Base-by-base conservation (phyloP, 1,284 basidiomycete genomes). In the Austroboletus niveus region DNA sequence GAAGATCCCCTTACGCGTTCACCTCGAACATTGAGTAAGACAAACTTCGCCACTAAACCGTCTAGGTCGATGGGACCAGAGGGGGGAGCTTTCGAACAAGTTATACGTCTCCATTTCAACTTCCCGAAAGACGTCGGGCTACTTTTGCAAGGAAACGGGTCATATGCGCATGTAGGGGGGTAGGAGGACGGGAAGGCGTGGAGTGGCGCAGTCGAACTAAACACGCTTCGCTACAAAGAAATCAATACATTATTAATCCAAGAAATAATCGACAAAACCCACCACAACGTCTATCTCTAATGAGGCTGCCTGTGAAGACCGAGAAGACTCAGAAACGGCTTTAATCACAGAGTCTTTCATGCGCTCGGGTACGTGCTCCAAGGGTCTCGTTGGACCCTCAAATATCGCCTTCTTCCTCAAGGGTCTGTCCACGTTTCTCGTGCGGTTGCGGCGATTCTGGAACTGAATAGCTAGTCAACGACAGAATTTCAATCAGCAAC, bases 401-500 rank as follows among this genome's bases (percentile, higher is more conserved):
- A 6, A 20, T 3, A 14, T 10, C 1, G 41, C n/a, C 6, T 46
- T 60, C 30, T 47, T 62, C 17, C 7, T 42, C 35, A 57, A 5
- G 0, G 1, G 0, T 42, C 42, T 50, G 0, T 39, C 47, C 11
- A 48, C 55, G 8, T 38, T 62, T 32, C 49, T 65, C 5, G 36
- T 60, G 5, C 60, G 59, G 39, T 42, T 65, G 4, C 59, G 63
- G 3, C 61, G 60, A 11, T 62, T 64, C 39, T 62, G 60, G 6
- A 62, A 62, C 60, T 61, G 5, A 0, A 10, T 3, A 34, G 8
- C 22, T 24, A 0, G 22, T 24, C 22, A 24, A 24, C 5, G 22
- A 24, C 22, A 24, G 22, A 24, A 24, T 24, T 24, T 24, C 22
- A 24, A 24, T 24, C 22, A 24, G 17, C 17, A 24, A 24, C 22